A percentile compares a stretch with the other conserved stretches of the same genome.
phyloP scores from a whole-genome alignment of 2,329 filamentous ascomycete genomes.

The Alternaria sp. region DNA sequence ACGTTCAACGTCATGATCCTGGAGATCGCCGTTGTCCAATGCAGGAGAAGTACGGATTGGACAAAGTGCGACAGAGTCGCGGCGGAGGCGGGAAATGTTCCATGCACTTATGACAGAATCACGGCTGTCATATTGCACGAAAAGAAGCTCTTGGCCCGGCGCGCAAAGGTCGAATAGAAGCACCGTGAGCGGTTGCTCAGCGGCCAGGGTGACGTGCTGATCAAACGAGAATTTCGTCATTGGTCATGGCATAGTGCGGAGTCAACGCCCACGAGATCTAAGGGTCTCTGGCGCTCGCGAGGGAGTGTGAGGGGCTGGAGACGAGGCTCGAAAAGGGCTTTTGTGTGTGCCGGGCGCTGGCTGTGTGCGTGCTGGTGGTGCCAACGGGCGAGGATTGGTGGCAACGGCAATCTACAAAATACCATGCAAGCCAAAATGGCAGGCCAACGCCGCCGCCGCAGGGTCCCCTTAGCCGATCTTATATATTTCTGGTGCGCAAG shows the following conservation, averaged over 20 bases:
- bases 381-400: constrained; percentile 2
- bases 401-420: constrained; percentile 9
- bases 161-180: constrained; percentile 16
- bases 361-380: background rate
- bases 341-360: background rate
- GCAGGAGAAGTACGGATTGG: background rate
- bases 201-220: constrained; percentile 22
- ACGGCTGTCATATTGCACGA: constrained; percentile 2
- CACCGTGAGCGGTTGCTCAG: constrained; percentile 15
- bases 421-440: constrained; percentile 10
- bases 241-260: constrained; percentile 9
- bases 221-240: constrained; percentile 25
- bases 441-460: constrained; percentile 22
- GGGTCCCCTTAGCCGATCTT: constrained; percentile 39
- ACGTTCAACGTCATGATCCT: constrained; percentile 28
- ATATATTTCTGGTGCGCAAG: constrained; percentile 19
- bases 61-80: constrained; percentile 8
- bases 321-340: background rate
- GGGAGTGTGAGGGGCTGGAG: background rate
- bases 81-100: constrained; percentile 9
- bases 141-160: constrained; percentile 18
- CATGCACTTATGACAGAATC: constrained; percentile 1
- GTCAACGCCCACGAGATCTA: background rate
- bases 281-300: background rate
- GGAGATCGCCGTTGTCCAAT: constrained; percentile 29